Conservation (phyloP, 2,329 filamentous ascomycete genomes). For the Ophiocordyceps polyrhachis-furcata region DNA sequence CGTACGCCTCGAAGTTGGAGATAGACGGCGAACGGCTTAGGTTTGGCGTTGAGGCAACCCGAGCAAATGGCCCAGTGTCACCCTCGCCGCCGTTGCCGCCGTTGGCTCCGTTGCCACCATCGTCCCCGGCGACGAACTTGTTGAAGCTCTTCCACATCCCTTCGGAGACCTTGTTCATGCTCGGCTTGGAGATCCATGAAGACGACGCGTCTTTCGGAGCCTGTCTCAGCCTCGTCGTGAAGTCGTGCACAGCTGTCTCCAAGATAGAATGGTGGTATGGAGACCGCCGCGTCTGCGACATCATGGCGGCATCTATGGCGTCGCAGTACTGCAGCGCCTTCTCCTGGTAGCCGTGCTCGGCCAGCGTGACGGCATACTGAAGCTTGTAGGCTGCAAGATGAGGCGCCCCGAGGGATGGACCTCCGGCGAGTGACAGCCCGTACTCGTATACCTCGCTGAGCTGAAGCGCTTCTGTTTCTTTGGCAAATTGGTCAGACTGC, state of each 20-base stretch:
- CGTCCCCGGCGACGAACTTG: conserved; percentile 88
- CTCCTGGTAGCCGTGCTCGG: conserved; percentile 62
- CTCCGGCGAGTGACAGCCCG: conserved; percentile 52
- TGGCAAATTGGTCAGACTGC: conserved; percentile 51
- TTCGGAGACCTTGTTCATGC: conserved; percentile 86
- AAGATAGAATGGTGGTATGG: conserved; percentile 69
- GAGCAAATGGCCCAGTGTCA: conserved; percentile 64
- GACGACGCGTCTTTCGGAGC: conserved; percentile 64
- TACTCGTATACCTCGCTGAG: conserved; percentile 96
- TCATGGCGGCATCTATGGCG: conserved; percentile 55
- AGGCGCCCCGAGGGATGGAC: conserved; percentile 39
- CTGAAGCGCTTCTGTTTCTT: conserved; percentile 71
- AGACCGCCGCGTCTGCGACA: conserved; percentile 64
- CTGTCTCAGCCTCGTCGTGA: conserved; percentile 66
- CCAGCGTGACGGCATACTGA: conserved; percentile 65
- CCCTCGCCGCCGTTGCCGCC: conserved; percentile 37
- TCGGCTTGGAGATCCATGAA: conserved; percentile 89
- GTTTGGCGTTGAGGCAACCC: conserved; percentile 55
- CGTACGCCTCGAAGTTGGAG: conserved; percentile 58
- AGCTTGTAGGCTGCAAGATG: conserved; percentile 86
- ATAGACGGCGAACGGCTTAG: conserved; percentile 56
- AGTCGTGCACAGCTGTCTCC: conserved; percentile 61
- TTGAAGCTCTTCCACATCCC: conserved; percentile 87
- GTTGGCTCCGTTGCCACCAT: conserved; percentile 59
- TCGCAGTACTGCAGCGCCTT: conserved; percentile 91